phyloP scores from a whole-genome alignment of 345 rosid species.

The Microcos paniculata region DNA sequence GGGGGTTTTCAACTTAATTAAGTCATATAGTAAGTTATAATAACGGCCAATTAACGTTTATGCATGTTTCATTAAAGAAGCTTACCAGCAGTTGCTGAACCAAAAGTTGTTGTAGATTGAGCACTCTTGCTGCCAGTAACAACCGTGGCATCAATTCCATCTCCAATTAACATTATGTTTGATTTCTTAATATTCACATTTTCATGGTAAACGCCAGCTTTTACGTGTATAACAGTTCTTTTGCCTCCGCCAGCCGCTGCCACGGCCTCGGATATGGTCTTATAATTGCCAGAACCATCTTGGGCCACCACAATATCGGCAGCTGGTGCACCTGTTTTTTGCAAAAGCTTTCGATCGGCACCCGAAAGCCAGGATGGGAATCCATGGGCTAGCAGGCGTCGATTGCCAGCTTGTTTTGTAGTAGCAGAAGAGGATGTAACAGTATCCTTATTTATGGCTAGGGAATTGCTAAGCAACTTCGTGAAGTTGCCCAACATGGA shows the following conservation, averaged over 20 bases:
- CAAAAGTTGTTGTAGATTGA: constrained; percentile 63
- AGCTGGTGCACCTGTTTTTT: constrained; percentile 11
- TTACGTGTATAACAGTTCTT: constrained; percentile 70
- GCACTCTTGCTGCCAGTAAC: constrained; percentile 57
- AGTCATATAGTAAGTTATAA: neutral
- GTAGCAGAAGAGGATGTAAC: constrained; percentile 16
- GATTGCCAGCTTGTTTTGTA: constrained; percentile 23
- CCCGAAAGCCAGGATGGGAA: constrained; percentile 70
- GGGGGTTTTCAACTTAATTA: neutral
- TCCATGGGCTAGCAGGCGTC: constrained; percentile 42
- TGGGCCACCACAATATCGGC: constrained; percentile 78
- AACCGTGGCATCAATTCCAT: constrained; percentile 73
- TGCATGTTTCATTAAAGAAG: constrained; percentile 9
- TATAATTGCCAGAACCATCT: constrained; percentile 75
- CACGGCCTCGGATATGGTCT: constrained; percentile 62
- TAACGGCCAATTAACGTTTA: neutral
- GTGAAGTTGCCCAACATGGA: constrained; percentile 48
- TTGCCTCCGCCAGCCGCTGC: constrained; percentile 41
- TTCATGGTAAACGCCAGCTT: constrained; percentile 70
- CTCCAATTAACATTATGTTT: constrained; percentile 74
- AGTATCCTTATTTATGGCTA: constrained; percentile 52
- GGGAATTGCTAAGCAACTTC: constrained; percentile 66
- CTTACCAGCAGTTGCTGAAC: constrained; percentile 89
- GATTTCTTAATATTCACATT: constrained; percentile 58
- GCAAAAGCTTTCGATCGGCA: constrained; percentile 61